A percentile compares a stretch with the other conserved stretches of the same genome.
Conservation (phyloP, 306 rosid genomes). For the Chamaecrista fasciculata region DNA sequence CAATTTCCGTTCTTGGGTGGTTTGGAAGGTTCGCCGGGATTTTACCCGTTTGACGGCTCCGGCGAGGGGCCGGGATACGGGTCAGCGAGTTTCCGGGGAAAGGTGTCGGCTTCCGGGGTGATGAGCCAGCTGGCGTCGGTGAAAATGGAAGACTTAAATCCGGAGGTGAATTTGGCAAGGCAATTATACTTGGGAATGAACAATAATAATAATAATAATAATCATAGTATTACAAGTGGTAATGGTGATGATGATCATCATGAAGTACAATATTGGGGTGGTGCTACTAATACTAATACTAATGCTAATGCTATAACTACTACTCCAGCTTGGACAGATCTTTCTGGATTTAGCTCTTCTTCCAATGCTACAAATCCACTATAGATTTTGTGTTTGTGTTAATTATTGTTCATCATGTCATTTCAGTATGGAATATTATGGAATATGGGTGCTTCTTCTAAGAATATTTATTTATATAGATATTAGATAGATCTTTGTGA, state of each 20-base stretch:
- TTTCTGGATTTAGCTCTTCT: conserved; percentile 62
- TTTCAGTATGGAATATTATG: too few species aligned
- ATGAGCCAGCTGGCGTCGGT: conserved; percentile 47
- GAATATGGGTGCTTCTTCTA: too few species aligned
- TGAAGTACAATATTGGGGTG: conserved; percentile 52
- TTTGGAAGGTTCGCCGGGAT: conserved; percentile 46
- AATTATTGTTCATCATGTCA: too few species aligned
- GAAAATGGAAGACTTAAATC: conserved; percentile 60
- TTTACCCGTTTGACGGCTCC: conserved; percentile 41
- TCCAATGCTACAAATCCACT: conserved; percentile 47
- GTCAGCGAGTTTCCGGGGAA: conserved; percentile 20
- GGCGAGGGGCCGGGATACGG: conserved; percentile 33
- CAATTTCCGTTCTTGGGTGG: conserved; percentile 62
- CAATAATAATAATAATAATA: neutral
- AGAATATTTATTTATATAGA: too few species aligned
- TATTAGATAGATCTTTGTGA: conserved; percentile 9
- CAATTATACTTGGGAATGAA: conserved; percentile 58
- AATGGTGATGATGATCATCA: too few species aligned
- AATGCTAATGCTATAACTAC: too few species aligned
- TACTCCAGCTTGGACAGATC: conserved; percentile 58
- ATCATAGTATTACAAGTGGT: neutral
- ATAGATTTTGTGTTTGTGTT: too few species aligned
- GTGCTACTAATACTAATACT: too few species aligned
- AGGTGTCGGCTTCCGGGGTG: conserved; percentile 40
- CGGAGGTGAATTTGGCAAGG: conserved; percentile 53